phyloP scores from a whole-genome alignment of 1,284 basidiomycete genomes.

The Marasmius tenuissimus region DNA sequence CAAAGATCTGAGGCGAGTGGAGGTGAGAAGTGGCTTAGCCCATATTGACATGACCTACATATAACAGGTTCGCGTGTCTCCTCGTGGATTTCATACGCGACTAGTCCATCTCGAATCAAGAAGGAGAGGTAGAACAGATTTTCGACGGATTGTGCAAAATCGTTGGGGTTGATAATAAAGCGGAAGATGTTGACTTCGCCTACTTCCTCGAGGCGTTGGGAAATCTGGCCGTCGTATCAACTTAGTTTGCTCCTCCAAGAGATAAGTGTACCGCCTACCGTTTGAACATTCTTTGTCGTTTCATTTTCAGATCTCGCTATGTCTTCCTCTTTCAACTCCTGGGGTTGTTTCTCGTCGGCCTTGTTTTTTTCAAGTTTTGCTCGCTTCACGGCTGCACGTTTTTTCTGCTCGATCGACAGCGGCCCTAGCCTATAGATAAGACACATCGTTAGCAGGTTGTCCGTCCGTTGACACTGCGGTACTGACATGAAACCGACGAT shows the following conservation, averaged over 20 bases:
- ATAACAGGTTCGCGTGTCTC: conserved; percentile 69
- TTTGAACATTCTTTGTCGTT: conserved; percentile 76
- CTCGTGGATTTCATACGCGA: conserved; percentile 62
- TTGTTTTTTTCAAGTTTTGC: conserved; percentile 74
- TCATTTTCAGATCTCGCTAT: conserved; percentile 78
- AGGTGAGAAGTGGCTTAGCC: not conserved
- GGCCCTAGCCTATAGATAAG: conserved; percentile 66
- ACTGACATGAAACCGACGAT: conserved; percentile 79
- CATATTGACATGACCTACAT: conserved; percentile 45
- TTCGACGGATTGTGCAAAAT: conserved; percentile 91
- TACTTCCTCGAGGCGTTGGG: conserved; percentile 47
- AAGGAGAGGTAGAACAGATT: conserved; percentile 94
- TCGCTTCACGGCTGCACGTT: conserved; percentile 57
- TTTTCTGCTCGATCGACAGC: conserved; percentile 75
- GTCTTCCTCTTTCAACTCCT: conserved; percentile 75
- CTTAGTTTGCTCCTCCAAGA: not conserved
- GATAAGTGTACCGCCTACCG: conserved; percentile 39
- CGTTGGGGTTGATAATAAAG: conserved; percentile 84
- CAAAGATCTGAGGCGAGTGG: conserved; percentile 48
- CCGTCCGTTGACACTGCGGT: not conserved
- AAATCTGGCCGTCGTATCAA: conserved; percentile 40
- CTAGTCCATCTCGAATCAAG: conserved; percentile 82
- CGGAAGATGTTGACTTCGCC: conserved; percentile 74
- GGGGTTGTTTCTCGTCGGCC: conserved; percentile 65
- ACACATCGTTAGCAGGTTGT: conserved; percentile 1